Evolutionary conservation across 164 flowering plant species (phyloP).

Genomic region (Piper longum): DNA sequence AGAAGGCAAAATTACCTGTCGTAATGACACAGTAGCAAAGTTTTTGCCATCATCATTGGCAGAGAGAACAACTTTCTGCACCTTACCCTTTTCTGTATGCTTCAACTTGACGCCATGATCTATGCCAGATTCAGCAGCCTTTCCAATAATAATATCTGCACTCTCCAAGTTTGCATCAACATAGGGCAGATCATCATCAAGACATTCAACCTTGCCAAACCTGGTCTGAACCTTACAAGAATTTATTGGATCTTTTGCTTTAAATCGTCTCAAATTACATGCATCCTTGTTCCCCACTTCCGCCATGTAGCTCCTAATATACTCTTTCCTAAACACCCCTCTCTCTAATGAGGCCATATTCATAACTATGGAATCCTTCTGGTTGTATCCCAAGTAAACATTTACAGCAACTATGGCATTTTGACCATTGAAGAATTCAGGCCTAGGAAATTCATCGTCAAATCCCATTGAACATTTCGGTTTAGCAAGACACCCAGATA

Average conservation of each 20-base stretch:
- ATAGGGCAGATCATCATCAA: constrained; percentile 84
- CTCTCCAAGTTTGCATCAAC: constrained; percentile 72
- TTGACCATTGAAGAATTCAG: constrained; percentile 80
- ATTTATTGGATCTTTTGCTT: constrained; percentile 37
- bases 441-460: constrained; percentile 29
- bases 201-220: constrained; percentile 76
- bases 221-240: constrained; percentile 68
- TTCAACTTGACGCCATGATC: constrained; percentile 85
- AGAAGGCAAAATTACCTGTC: constrained; percentile 47
- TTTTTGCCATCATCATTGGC: constrained; percentile 94
- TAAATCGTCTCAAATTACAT: constrained; percentile 24
- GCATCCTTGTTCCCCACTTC: constrained; percentile 66
- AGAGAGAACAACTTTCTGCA: constrained; percentile 80
- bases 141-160: constrained; percentile 84
- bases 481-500: constrained; percentile 71
- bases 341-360: constrained; percentile 84
- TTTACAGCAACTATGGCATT: constrained; percentile 90
- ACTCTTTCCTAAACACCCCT: constrained; percentile 88
- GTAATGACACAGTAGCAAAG: constrained; percentile 74
- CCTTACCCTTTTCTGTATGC: constrained; percentile 91
- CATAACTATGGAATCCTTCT: constrained; percentile 91
- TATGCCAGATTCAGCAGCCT: constrained; percentile 66
- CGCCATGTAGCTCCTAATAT: constrained; percentile 66
- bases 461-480: constrained; percentile 33
- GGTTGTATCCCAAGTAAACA: constrained; percentile 88